Evolutionary conservation across 2,329 filamentous ascomycete genomes (phyloP).

Genomic region (Colletotrichum sidae): DNA sequence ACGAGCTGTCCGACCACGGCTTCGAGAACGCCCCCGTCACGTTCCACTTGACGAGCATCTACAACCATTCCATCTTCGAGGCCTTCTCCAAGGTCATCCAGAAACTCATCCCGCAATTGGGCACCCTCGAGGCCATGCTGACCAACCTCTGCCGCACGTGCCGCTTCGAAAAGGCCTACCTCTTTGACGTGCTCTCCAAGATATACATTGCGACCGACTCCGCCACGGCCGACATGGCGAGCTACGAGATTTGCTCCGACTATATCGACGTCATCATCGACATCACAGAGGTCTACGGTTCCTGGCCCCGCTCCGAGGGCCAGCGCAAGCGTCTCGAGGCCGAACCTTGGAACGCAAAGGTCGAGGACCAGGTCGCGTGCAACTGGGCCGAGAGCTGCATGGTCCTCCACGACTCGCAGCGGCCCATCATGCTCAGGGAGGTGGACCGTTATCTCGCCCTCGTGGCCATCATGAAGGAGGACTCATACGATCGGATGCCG

Average conservation of each 20-base stretch:
- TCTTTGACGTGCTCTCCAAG: conserved; percentile 97
- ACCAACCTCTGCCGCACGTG: conserved; percentile 94
- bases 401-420: conserved; percentile 72
- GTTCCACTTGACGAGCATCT: conserved; percentile 97
- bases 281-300: conserved; percentile 93
- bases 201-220: conserved; percentile 98
- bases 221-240: conserved; percentile 91
- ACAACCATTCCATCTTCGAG: conserved; percentile 98
- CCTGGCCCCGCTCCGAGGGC: conserved; percentile 70
- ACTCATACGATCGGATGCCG: conserved; percentile 85
- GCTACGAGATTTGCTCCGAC: conserved; percentile 98
- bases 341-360: conserved; percentile 69
- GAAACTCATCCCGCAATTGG: conserved; percentile 93
- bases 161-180: conserved; percentile 96
- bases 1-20: conserved; percentile 92
- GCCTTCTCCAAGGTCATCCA: conserved; percentile 99
- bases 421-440: conserved; percentile 76
- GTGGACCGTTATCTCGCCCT: conserved; percentile 82
- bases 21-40: conserved; percentile 94
- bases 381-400: conserved; percentile 76
- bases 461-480: conserved; percentile 88
- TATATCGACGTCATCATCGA: conserved; percentile 99
- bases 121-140: conserved; percentile 91
- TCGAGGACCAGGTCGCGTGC: conserved; percentile 75
- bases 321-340: conserved; percentile 69